Conservation (phyloP, 352 stramenopile genomes). For the Phytophthora sojae region DNA sequence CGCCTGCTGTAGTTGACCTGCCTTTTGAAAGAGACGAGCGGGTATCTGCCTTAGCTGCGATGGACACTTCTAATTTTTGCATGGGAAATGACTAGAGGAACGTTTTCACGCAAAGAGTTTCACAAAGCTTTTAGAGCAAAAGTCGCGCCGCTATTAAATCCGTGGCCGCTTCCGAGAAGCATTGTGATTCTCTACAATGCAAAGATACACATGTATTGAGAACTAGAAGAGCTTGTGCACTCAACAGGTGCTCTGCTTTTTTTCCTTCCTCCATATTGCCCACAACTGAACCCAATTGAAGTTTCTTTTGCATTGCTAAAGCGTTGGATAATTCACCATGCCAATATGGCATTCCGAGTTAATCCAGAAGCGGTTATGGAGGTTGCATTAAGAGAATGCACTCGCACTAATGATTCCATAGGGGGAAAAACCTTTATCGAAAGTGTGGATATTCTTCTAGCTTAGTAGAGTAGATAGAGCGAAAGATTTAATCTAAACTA, state of each 20-base stretch:
- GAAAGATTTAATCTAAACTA: neutral
- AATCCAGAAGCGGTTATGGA: slow-evolving; percentile 17
- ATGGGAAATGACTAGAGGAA: slow-evolving; percentile 6
- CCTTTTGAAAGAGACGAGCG: slow-evolving; percentile 10
- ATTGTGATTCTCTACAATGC: slow-evolving; percentile 13
- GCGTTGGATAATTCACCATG: slow-evolving; percentile 21
- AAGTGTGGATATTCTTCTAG: slow-evolving; percentile 3
- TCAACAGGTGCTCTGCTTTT: slow-evolving; percentile 15
- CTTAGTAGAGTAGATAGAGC: slow-evolving; percentile 5
- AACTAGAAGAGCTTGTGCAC: slow-evolving; percentile 14
- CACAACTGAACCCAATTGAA: slow-evolving; percentile 27
- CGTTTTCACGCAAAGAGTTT: slow-evolving; percentile 7
- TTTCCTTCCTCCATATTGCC: slow-evolving; percentile 25
- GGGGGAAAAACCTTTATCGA: slow-evolving; percentile 5
- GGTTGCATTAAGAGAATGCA: slow-evolving; percentile 22
- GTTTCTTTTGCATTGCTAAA: slow-evolving; percentile 25
- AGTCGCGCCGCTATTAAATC: neutral
- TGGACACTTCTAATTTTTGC: slow-evolving; percentile 10
- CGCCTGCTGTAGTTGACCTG: slow-evolving; percentile 9
- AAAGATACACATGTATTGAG: slow-evolving; percentile 16
- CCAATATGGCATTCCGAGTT: slow-evolving; percentile 14
- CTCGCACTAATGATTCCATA: neutral
- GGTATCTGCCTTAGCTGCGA: slow-evolving; percentile 3
- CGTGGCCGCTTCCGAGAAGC: slow-evolving; percentile 1
- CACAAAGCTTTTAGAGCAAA: slow-evolving; percentile 5